Percentiles rank a stretch among this genome's conserved stretches.
Evolutionary conservation across 306 rosid species (phyloP).

Genomic region (Gillenia trifoliata): DNA sequence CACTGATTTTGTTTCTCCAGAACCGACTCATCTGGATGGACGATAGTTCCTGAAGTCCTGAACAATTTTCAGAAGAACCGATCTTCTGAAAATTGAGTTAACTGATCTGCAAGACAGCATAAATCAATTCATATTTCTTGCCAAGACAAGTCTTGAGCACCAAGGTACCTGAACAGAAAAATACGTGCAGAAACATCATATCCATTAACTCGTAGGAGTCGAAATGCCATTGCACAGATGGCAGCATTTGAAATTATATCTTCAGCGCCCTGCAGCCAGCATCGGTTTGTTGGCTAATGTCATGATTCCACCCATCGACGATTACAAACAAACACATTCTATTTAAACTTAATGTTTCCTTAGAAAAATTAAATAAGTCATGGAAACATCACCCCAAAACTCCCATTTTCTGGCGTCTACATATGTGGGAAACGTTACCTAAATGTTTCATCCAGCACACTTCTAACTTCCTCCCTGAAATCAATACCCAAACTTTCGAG

Average conservation of each 20-base stretch:
- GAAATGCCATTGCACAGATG: constrained; percentile 79
- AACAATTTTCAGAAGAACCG: constrained; percentile 53
- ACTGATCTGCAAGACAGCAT: constrained; percentile 49
- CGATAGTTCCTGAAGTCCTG: constrained; percentile 60
- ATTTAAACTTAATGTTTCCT: background rate
- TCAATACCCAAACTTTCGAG: constrained; percentile 71
- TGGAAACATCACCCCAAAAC: no score
- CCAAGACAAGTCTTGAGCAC: constrained; percentile 10
- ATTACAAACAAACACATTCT: constrained; percentile 1
- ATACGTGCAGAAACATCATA: constrained; percentile 69
- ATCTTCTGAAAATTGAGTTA: constrained; percentile 55
- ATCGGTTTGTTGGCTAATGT: constrained; percentile 33
- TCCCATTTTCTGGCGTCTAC: background rate
- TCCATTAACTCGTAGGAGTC: constrained; percentile 55
- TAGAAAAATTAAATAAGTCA: no score
- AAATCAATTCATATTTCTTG: background rate
- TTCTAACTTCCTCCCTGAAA: constrained; percentile 60
- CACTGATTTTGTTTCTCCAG: constrained; percentile 48
- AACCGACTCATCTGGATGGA: constrained; percentile 54
- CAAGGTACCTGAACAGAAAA: constrained; percentile 14
- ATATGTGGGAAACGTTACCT: constrained; percentile 36
- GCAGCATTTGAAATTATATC: constrained; percentile 58
- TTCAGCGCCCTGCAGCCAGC: constrained; percentile 61
- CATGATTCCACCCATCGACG: background rate
- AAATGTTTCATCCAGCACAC: constrained; percentile 66